phyloP scores from a whole-genome alignment of 768 basidiomycete species.

The Tulasnella sp. region DNA sequence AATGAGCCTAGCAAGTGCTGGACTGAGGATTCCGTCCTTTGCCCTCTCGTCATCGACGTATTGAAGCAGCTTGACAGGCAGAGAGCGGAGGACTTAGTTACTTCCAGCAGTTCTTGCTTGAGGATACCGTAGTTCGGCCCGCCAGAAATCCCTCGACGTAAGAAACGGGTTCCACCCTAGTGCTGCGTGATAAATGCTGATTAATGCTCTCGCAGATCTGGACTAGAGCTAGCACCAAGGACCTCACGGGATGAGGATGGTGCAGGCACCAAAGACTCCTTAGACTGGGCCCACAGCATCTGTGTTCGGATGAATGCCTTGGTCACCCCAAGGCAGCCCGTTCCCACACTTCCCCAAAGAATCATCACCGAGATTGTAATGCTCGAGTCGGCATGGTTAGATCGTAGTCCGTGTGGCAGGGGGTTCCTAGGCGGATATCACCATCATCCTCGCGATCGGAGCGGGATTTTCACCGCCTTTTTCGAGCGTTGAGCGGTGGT shows the following conservation, averaged over 20 bases:
- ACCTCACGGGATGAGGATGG: neutral
- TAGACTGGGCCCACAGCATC: neutral
- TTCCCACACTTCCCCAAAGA: neutral
- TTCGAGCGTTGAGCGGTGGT: neutral
- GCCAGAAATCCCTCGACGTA: neutral
- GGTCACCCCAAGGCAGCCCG: neutral
- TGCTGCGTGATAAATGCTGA: neutral
- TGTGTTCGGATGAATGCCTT: neutral
- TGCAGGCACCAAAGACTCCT: neutral
- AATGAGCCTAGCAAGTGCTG: neutral
- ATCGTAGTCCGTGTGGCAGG: too few species aligned
- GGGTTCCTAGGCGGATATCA: neutral
- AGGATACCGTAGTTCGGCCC: neutral
- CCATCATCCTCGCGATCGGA: neutral
- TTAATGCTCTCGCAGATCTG: neutral
- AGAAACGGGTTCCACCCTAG: neutral
- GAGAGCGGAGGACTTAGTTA: neutral
- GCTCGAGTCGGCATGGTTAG: too few species aligned
- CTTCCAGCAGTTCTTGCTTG: neutral
- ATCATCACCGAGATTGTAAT: neutral
- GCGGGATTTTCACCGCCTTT: neutral
- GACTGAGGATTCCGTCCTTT: neutral
- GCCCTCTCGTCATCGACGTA: neutral
- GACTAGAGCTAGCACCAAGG: neutral
- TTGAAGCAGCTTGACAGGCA: neutral